A percentile compares a stretch with the other conserved stretches of the same genome.
Conservation (phyloP, 83 land plant genomes). For the Thuja plicata region DNA sequence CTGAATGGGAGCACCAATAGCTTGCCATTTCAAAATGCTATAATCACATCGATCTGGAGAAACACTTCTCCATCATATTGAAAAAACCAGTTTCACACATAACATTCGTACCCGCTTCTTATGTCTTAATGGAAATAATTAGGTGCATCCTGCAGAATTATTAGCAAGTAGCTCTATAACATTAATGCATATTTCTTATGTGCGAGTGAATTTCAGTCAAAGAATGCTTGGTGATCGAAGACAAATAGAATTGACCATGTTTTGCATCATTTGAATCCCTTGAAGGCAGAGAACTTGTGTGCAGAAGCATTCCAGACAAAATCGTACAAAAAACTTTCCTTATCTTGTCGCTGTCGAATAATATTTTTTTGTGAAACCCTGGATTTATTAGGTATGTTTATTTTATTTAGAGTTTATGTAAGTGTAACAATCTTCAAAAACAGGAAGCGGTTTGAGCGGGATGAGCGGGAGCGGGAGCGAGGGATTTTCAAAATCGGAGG, state of each 20-base stretch:
- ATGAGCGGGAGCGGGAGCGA: too few species aligned
- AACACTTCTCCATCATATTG: not conserved
- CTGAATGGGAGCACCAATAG: not conserved
- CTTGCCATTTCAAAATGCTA: not conserved
- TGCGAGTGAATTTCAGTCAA: not conserved
- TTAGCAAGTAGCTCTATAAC: not conserved
- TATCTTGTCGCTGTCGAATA: slow-evolving; percentile 24
- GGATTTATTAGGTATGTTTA: slow-evolving; percentile 25
- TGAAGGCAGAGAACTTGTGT: slow-evolving; percentile 20
- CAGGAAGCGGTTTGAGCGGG: too few species aligned
- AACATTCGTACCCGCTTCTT: not conserved
- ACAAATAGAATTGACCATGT: slow-evolving; percentile 25
- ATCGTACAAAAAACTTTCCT: slow-evolving; percentile 33
- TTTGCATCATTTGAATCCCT: slow-evolving; percentile 26
- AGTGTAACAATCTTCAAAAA: not conserved
- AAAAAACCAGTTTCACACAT: not conserved
- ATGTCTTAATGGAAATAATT: not conserved
- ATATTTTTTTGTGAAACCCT: slow-evolving; percentile 27
- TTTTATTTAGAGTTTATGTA: not conserved
- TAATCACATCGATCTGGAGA: not conserved
- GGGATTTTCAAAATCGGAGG: too few species aligned
- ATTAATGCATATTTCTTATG: not conserved
- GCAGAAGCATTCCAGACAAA: slow-evolving; percentile 26
- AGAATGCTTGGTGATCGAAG: slow-evolving; percentile 35
- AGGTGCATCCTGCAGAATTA: not conserved